These are phyloP conservation scores for Silene uniflora DNA, from an alignment of 148 eudicot genomes.

Conservation along the genomic window DNA sequence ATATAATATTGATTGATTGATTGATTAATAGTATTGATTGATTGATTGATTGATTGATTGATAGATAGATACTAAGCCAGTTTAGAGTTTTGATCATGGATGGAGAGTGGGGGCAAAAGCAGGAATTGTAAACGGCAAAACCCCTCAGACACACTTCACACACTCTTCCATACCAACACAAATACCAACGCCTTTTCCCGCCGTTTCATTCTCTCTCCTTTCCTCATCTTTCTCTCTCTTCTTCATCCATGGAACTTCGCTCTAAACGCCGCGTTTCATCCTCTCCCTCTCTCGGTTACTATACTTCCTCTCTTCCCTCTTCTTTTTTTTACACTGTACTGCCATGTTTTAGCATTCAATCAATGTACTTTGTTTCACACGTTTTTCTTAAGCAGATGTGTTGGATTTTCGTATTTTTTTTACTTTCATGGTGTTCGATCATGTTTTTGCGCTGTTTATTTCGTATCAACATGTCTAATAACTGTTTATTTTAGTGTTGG, in stretches of 20 bases:
- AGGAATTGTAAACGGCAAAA: no score
- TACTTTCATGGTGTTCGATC: background rate
- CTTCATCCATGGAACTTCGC: slow-evolving; percentile 24
- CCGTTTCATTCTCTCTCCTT: slow-evolving; percentile 5
- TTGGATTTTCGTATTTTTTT: background rate
- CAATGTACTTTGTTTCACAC: background rate
- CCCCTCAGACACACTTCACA: no score
- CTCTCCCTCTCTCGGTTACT: background rate
- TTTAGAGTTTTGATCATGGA: no score
- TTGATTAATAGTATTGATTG: no score
- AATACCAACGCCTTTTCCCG: background rate
- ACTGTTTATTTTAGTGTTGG: background rate
- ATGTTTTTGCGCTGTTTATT: background rate
- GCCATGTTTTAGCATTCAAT: background rate
- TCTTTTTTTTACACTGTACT: background rate
- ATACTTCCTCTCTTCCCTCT: background rate
- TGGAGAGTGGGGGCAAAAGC: no score
- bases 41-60: no score
- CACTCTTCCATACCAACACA: no score
- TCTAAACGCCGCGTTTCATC: slow-evolving; percentile 29
- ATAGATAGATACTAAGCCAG: no score
- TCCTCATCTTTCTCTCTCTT: background rate
- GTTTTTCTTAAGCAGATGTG: no score
- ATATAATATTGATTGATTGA: no score
- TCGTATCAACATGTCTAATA: background rate